A percentile compares a stretch with the other conserved stretches of the same genome.
Evolutionary conservation across 495 filamentous ascomycete species (phyloP).

Genomic region (Hyaloscypha variabilis): DNA sequence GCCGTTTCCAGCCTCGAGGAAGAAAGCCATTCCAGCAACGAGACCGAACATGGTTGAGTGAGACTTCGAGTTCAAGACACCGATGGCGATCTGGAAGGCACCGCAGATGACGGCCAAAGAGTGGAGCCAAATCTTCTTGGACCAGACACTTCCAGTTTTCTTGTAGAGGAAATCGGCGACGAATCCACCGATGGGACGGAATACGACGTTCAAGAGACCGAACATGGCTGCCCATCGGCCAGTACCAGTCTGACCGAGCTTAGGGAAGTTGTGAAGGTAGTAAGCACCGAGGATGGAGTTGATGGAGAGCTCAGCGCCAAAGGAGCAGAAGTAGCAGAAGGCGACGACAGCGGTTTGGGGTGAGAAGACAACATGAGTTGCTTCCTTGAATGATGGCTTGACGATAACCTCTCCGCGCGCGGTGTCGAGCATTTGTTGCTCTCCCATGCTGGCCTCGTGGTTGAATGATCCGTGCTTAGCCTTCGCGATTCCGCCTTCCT

Average conservation of each 20-base stretch:
- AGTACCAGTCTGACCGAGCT: slow-evolving; percentile 70
- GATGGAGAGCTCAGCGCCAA: slow-evolving; percentile 84
- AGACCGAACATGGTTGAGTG: slow-evolving; percentile 76
- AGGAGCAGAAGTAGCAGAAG: slow-evolving; percentile 80
- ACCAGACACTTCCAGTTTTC: slow-evolving; percentile 59
- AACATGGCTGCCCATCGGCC: slow-evolving; percentile 89
- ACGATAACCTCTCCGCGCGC: slow-evolving; percentile 66
- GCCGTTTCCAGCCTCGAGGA: slow-evolving; percentile 83
- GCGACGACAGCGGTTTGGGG: slow-evolving; percentile 69
- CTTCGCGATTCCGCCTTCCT: slow-evolving; percentile 34
- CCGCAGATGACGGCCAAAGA: slow-evolving; percentile 66
- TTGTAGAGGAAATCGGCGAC: slow-evolving; percentile 74
- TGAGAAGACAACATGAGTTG: slow-evolving; percentile 59
- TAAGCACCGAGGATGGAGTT: slow-evolving; percentile 81
- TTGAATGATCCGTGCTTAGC: slow-evolving; percentile 41
- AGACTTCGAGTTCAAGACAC: slow-evolving; percentile 59
- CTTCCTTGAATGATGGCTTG: slow-evolving; percentile 65
- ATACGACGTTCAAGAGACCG: slow-evolving; percentile 81
- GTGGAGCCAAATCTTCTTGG: slow-evolving; percentile 75
- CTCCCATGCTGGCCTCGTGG: slow-evolving; percentile 54
- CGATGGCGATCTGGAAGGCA: slow-evolving; percentile 70
- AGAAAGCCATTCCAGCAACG: slow-evolving; percentile 71
- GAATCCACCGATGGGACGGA: slow-evolving; percentile 74
- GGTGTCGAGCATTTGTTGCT: slow-evolving; percentile 58
- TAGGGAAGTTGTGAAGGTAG: slow-evolving; percentile 76